Evolutionary conservation across 1,284 basidiomycete genomes (phyloP).

Genomic region (Golubevia pallescens): DNA sequence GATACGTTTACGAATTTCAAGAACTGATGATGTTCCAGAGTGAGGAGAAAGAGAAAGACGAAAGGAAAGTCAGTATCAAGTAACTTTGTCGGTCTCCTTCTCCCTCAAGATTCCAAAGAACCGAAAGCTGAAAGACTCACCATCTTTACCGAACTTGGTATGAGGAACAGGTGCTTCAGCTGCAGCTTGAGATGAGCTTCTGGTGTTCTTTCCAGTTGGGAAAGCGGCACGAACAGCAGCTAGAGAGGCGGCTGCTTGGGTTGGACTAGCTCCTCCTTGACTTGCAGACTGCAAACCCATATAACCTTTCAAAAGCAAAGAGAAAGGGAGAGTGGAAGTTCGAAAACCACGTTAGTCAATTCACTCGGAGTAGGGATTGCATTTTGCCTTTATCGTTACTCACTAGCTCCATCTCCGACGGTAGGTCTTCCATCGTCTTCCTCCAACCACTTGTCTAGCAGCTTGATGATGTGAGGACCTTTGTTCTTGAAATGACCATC

Average conservation of each 20-base stretch:
- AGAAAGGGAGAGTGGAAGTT: no score
- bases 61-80: no score
- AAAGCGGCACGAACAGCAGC: background rate
- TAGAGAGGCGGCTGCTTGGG: background rate
- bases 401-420: no score
- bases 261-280: background rate
- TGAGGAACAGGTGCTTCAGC: background rate
- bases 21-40: no score
- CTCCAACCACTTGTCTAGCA: conserved; percentile 79
- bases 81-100: background rate
- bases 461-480: conserved; percentile 72
- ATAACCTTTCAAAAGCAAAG: no score
- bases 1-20: no score
- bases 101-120: background rate
- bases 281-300: no score
- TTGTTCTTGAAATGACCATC: conserved; percentile 88
- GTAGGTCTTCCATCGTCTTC: conserved; percentile 72
- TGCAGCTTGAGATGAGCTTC: background rate
- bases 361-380: no score
- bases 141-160: background rate
- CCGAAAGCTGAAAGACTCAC: background rate
- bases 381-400: no score
- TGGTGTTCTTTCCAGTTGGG: background rate
- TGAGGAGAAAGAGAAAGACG: no score
- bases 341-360: no score